Conservation (phyloP, 257 asterid genomes). For the Eucommia ulmoides region DNA sequence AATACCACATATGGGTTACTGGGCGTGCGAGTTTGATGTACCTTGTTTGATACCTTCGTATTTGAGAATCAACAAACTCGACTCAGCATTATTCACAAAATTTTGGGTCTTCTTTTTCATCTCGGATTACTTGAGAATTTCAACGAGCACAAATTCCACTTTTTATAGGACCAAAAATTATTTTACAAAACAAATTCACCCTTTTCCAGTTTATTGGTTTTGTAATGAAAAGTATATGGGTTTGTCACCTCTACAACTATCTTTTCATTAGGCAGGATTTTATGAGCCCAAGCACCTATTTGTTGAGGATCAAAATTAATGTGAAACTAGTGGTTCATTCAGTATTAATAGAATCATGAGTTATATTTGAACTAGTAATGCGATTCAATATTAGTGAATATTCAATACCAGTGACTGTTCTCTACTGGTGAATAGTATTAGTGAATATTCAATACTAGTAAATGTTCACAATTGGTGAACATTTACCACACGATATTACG, state of each 20-base stretch:
- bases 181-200: background rate
- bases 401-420: too few species aligned
- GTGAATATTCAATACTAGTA: too few species aligned
- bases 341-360: too few species aligned
- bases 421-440: too few species aligned
- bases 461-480: too few species aligned
- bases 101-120: background rate
- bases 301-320: too few species aligned
- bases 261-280: background rate
- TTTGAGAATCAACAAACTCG: background rate
- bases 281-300: too few species aligned
- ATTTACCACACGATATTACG: too few species aligned
- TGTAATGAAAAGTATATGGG: conserved; percentile 1
- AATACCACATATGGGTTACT: background rate
- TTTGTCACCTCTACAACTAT: conserved; percentile 1
- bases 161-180: background rate
- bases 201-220: background rate
- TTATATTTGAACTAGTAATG: too few species aligned
- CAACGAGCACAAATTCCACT: background rate
- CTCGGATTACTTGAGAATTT: background rate
- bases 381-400: too few species aligned
- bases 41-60: background rate
- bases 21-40: background rate
- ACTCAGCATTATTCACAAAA: background rate
- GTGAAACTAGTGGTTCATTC: too few species aligned